A percentile compares a stretch with the other conserved stretches of the same genome.
phyloP scores from a whole-genome alignment of 129 eudicot genomes.

The Arctium minus region DNA sequence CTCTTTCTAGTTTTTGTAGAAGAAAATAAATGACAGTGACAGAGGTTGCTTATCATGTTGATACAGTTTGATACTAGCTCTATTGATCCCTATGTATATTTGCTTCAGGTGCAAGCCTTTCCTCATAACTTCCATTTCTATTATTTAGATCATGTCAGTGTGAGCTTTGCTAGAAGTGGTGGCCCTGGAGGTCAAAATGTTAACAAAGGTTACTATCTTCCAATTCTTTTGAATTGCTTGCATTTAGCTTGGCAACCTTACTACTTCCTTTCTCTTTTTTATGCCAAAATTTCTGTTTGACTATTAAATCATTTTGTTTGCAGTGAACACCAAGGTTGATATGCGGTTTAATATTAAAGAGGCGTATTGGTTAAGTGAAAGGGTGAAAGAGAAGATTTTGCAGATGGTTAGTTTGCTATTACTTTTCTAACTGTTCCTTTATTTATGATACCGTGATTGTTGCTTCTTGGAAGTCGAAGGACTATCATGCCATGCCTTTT shows the following conservation, averaged over 20 bases:
- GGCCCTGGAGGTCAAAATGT: slow-evolving; percentile 97
- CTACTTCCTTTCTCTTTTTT: background rate
- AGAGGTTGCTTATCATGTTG: background rate
- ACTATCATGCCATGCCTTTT: background rate
- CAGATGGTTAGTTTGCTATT: slow-evolving; percentile 60
- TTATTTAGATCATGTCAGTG: slow-evolving; percentile 63
- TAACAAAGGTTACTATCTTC: slow-evolving; percentile 69
- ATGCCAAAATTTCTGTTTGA: background rate
- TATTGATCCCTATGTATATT: background rate
- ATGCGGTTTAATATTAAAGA: slow-evolving; percentile 85
- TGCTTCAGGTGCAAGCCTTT: background rate
- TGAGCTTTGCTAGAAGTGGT: slow-evolving; percentile 93
- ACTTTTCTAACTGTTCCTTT: background rate
- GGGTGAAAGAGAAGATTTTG: slow-evolving; percentile 77
- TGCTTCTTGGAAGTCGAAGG: background rate
- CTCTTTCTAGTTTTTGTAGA: no score
- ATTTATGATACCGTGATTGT: background rate
- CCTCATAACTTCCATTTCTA: background rate
- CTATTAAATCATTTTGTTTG: slow-evolving; percentile 6
- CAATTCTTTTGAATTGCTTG: slow-evolving; percentile 9
- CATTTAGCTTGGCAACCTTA: background rate
- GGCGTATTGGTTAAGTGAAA: slow-evolving; percentile 84
- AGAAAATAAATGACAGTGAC: background rate
- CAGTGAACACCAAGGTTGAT: slow-evolving; percentile 96
- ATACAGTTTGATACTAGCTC: background rate